Conservation (phyloP, 2,329 filamentous ascomycete genomes). For the Ophiostoma angusticollis region DNA sequence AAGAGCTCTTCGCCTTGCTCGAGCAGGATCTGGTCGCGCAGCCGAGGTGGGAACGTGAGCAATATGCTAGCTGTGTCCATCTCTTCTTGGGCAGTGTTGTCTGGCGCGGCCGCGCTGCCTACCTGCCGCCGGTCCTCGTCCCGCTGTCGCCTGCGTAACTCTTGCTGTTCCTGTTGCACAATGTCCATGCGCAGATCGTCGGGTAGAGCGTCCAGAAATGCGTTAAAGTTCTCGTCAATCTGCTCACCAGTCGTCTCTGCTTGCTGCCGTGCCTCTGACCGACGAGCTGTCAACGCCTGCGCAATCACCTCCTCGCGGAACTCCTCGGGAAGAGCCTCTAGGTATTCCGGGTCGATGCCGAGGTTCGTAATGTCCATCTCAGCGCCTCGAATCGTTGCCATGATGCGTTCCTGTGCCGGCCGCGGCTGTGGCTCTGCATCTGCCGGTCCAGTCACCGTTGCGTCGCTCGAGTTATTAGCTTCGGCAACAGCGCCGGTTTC, state of each 20-base stretch:
- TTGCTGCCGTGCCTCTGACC: conserved; percentile 60
- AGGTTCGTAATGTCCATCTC: conserved; percentile 88
- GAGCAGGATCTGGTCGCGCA: conserved; percentile 77
- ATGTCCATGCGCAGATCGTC: conserved; percentile 84
- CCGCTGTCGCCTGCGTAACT: conserved; percentile 76
- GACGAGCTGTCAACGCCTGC: conserved; percentile 70
- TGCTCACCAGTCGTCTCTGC: conserved; percentile 54
- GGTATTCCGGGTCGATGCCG: conserved; percentile 87
- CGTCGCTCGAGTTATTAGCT: background rate
- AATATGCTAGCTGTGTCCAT: conserved; percentile 92
- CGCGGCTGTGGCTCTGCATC: background rate
- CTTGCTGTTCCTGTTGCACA: conserved; percentile 76
- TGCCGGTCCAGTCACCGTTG: background rate
- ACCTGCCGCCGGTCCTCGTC: conserved; percentile 64
- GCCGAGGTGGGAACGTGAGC: conserved; percentile 70
- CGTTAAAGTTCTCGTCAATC: conserved; percentile 66
- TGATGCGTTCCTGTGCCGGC: conserved; percentile 41
- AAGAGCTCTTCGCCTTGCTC: conserved; percentile 86
- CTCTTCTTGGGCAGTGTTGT: conserved; percentile 40
- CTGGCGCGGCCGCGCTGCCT: conserved; percentile 30
- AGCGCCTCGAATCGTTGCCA: conserved; percentile 72
- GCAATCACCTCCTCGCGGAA: conserved; percentile 93
- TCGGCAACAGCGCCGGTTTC: conserved; percentile 2
- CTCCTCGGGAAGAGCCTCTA: conserved; percentile 95
- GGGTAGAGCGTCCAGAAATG: conserved; percentile 87